phyloP scores from a whole-genome alignment of 179 eudicot species.

The Actinidia arguta region DNA sequence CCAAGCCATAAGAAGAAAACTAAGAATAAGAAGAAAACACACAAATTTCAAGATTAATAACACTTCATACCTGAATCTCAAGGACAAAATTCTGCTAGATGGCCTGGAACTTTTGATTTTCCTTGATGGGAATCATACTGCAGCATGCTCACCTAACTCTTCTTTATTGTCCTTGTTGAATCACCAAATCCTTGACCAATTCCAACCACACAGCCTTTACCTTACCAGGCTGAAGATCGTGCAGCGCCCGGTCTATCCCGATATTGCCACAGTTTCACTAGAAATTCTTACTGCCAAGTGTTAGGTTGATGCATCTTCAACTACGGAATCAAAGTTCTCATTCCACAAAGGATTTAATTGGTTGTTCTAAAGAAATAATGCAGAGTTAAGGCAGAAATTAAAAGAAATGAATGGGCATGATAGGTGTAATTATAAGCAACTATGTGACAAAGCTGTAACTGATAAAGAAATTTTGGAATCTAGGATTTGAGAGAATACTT shows the following conservation, averaged over 20 bases:
- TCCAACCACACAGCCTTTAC: conserved; percentile 66
- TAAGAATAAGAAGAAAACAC: no score
- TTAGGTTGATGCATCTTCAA: conserved; percentile 64
- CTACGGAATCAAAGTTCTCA: conserved; percentile 64
- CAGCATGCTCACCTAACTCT: conserved; percentile 52
- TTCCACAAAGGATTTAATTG: conserved; percentile 67
- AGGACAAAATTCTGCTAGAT: no score
- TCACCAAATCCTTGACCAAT: conserved; percentile 63
- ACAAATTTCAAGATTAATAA: no score
- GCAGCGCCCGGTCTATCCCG: conserved; percentile 55
- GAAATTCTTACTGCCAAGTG: conserved; percentile 57
- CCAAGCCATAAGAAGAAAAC: no score
- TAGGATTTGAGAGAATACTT: no score
- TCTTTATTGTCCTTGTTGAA: conserved; percentile 66
- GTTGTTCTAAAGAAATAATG: conserved; percentile 41
- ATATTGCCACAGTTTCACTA: conserved; percentile 62
- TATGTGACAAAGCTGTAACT: no score
- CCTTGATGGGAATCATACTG: no score
- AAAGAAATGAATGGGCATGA: conserved; percentile 7
- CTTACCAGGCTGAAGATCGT: conserved; percentile 65
- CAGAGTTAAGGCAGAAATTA: not conserved
- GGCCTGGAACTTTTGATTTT: no score
- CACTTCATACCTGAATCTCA: no score
- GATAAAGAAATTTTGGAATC: no score
- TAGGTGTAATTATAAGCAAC: no score